A percentile compares a stretch with the other conserved stretches of the same genome.
Evolutionary conservation across 1,139 yeast genomes (phyloP).

Genomic region (Hyphopichia wangnamkhiaoensis): DNA sequence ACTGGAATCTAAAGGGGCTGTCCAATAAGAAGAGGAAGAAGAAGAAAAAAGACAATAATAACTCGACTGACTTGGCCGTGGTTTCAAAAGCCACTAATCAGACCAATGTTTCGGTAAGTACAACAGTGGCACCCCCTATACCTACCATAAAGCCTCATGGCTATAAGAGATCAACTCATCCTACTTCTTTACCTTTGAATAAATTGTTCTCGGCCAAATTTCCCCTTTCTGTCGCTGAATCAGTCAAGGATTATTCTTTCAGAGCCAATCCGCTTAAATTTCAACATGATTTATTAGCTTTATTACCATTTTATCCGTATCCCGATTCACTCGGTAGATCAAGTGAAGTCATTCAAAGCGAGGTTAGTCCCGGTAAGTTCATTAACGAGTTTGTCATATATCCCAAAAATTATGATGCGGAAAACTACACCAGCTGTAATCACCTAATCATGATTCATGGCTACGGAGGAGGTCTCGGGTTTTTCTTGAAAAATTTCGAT

Average conservation of each 20-base stretch:
- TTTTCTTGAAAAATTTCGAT: slow-evolving; percentile 63
- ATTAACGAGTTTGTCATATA: slow-evolving; percentile 67
- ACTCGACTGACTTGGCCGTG: too few species aligned
- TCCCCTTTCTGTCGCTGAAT: slow-evolving; percentile 56
- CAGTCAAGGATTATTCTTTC: slow-evolving; percentile 49
- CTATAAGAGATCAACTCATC: slow-evolving; percentile 57
- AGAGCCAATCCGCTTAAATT: slow-evolving; percentile 45
- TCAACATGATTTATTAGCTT: slow-evolving; percentile 53
- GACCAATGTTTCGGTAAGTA: too few species aligned
- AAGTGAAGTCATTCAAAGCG: slow-evolving; percentile 34
- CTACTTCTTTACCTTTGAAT: slow-evolving; percentile 60
- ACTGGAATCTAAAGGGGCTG: too few species aligned
- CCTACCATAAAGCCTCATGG: too few species aligned
- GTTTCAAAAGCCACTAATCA: too few species aligned
- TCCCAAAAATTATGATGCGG: slow-evolving; percentile 30
- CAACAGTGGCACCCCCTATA: too few species aligned
- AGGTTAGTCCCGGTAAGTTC: slow-evolving; percentile 39
- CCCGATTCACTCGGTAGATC: slow-evolving; percentile 31
- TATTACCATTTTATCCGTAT: slow-evolving; percentile 42
- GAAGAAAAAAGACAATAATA: too few species aligned
- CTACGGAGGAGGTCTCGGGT: slow-evolving; percentile 78
- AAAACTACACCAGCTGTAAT: slow-evolving; percentile 30
- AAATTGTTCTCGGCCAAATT: slow-evolving; percentile 54
- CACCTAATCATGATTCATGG: slow-evolving; percentile 75
- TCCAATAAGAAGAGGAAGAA: too few species aligned